Percentiles rank a stretch among this genome's conserved stretches.
Conservation (phyloP, 345 rosid species). For the Bruguiera gymnorhiza region DNA sequence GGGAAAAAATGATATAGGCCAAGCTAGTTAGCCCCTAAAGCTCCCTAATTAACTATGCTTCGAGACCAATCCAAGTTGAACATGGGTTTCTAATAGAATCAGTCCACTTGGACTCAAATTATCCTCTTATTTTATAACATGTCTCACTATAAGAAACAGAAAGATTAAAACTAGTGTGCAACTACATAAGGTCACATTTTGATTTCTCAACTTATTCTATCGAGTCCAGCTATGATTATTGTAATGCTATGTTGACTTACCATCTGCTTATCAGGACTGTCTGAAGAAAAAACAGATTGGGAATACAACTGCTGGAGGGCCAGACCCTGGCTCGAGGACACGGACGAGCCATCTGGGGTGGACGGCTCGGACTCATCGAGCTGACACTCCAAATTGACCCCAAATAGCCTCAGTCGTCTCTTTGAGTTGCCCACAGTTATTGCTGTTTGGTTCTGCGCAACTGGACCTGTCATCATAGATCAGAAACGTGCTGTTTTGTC, state of each 20-base stretch:
- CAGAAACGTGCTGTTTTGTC: not conserved
- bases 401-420: constrained; percentile 69
- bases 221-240: not conserved
- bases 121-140: constrained; percentile 11
- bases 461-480: constrained; percentile 21
- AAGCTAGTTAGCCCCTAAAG: too few relatives aligned
- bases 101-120: constrained; percentile 5
- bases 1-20: too few relatives aligned
- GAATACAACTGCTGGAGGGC: constrained; percentile 28
- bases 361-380: constrained; percentile 54
- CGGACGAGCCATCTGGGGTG: constrained; percentile 55
- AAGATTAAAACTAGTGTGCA: constrained; percentile 3
- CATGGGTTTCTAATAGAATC: constrained; percentile 24
- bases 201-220: too few relatives aligned
- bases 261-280: constrained; percentile 29
- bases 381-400: constrained; percentile 88
- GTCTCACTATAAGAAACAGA: constrained; percentile 39
- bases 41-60: not conserved
- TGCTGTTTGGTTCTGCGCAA: constrained; percentile 33
- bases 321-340: constrained; percentile 33
- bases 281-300: constrained; percentile 31
- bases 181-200: too few relatives aligned
- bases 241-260: constrained; percentile 28
- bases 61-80: constrained; percentile 15
- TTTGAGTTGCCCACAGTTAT: constrained; percentile 46